Base-by-base conservation (phyloP, 2,329 filamentous ascomycete species). In the Geosmithia flava region DNA sequence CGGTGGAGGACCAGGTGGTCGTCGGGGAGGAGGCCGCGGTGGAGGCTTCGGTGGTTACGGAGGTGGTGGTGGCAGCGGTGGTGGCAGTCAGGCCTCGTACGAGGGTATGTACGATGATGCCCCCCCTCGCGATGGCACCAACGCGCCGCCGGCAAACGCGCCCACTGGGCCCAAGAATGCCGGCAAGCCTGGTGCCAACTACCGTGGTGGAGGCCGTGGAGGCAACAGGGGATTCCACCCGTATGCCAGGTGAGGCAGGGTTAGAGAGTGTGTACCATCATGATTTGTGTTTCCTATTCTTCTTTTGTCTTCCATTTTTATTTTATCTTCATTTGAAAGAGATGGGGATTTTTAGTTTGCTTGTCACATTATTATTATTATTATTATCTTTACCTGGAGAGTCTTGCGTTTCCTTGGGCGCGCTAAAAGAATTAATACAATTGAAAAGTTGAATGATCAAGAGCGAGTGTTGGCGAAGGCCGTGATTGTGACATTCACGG, bases 101-200 rank as follows among this genome's bases (percentile, higher is more conserved):
- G 91, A 97, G 64, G 91, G 91, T 59, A 95, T 95, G 89, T 97
- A 96, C 64, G 91, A 97, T 62, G 91, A 96, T 62, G 87, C 90
- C 2, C 90, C 89, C 16, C 87, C 91, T 61, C 87, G 87, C 5
- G 82, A 83, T 56, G 76, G 82, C 55, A 71, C 68, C 56, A 74
- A 78, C 51, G 67, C 66, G 20, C 67, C 68, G 20, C 76, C 76
- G 2, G 69, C 65, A 49, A 78, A 77, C 53, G 80, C 93, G 6
- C 93, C 93, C 0, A 98, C 93, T 0, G 93, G 93, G 0, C 93
- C 93, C 4, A 95, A 95, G 75, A 98, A 97, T 59, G 88, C 90
- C 1, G 90, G 90, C 23, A 85, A 84, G 60, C 88, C 90, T 1
- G 89, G 90, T 16, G 88, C 87, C 2, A 95, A 95, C 67, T 97